Base-by-base conservation (phyloP, 1,139 yeast genomes). In the Geotrichum armillariae region DNA sequence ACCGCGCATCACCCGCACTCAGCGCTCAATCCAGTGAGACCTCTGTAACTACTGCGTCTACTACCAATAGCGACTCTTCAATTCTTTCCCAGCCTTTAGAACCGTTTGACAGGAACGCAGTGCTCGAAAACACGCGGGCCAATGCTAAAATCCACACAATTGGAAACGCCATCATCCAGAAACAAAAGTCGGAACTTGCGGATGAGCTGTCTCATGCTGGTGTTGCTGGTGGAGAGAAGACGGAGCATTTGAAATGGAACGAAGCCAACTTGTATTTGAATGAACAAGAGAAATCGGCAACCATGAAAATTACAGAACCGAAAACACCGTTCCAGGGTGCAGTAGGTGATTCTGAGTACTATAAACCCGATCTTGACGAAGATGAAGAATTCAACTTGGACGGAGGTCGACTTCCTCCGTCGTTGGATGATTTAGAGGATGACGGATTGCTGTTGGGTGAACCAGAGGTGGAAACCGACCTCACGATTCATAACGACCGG, bases 301-400 rank as follows among this genome's bases (percentile, higher is more conserved):
- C 88, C 39, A 85, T 85, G 91, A 79, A 81, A 66, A 90, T 93
- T 46, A 95, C 89, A 61, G 99, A 93, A 68, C 99, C 99, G 33
- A 93, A 93, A 73, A 93, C 99, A 1, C 99, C 99, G 2, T 93
- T 86, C 65, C 95, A 88, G 64, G 96, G 95, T 18, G 95, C 97
- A 0, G 86, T 88, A 40, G 86, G 88, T 60, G 95, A 94, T 2
- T 78, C 80, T 11, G 97, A 91, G 59, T 94, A 91, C 65, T 90
- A 90, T 64, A 77, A 80, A 56, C 78, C 78, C 2, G 91, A 83
- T 57, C 85, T 82, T 46, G 93, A 83, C 36, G 83, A 77, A 9
- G 85, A 79, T 23, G 57, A 56, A 21, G n/a, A n/a, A n/a, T 54
- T 57, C 14, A 53, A 57, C 43, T 49, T 58, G 18, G 77, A 74